Evolutionary conservation across 768 basidiomycete genomes (phyloP), one percentile per base, ranked within the genome.

Genomic region (Tricholoma matsutake): DNA sequence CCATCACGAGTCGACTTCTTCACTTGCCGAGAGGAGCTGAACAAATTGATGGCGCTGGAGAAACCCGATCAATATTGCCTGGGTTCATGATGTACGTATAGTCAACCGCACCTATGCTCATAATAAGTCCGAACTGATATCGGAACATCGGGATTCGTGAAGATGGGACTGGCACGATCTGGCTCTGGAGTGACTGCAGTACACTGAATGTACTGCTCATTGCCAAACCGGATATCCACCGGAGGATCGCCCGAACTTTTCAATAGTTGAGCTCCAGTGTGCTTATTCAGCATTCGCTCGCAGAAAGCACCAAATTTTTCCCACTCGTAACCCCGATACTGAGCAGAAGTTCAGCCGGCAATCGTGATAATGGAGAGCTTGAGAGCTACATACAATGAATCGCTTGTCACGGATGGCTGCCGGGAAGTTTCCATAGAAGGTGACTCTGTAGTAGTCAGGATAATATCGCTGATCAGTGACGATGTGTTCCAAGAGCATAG

Each of bases 281-380:
- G 92, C 71, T 96, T 96, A 73, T 86, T 89, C 57, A 95, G 84
- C 86, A 97, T 91, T 37, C 91, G 80, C 72, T 98, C 94, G 74
- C 92, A 93, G 77, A 91, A 94, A 2, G 89, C 84, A 6, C 88
- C 88, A 63, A 87, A 94, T 68, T 92, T 95, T 76, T 98, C 96
- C 94, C 92, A 94, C 68, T 94, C 94, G 68, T 87, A 91, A 1
- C 95, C 96, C 49, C 96, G 92, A 72, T 96, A 96, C 92, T 94
- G 58, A 29, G 51, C 49, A 51, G 54, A 41, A 55, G 62, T 57
- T 65, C 37, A 55, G 54, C 53, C 31, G 56, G 55, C 37, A 37
- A 10, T 62, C 22, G 22, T 25, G 22, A 25, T 22, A 31, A 43
- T 35, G 18, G 31, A 51, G 29, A 11, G 18, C 51, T 29, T 14